These are phyloP conservation scores for Xylaria digitata DNA, from an alignment of 2,329 filamentous ascomycete genomes.

Conservation along the genomic window DNA sequence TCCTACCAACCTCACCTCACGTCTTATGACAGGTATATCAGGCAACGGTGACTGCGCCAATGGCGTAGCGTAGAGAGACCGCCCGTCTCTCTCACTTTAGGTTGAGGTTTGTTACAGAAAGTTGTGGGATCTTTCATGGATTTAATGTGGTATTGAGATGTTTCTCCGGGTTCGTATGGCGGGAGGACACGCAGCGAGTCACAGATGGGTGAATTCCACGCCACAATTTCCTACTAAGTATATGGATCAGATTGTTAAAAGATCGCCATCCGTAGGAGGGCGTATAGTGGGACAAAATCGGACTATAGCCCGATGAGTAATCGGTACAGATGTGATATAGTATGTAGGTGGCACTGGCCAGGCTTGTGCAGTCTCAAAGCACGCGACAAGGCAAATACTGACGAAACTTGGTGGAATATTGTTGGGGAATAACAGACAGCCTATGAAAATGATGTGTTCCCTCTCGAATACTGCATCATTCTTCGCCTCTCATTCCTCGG, in stretches of 20 bases:
- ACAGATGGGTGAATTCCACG: conserved; percentile 2
- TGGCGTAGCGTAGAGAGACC: conserved; percentile 6
- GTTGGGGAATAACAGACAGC: conserved; percentile 6
- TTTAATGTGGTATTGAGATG: not conserved
- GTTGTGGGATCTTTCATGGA: not conserved
- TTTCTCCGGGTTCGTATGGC: conserved; percentile 11
- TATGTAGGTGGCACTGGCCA: conserved; percentile 5
- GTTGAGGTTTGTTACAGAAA: conserved; percentile 13
- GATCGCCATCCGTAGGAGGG: not conserved
- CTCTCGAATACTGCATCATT: conserved; percentile 8
- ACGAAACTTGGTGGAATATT: conserved; percentile 31
- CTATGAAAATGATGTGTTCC: conserved; percentile 19
- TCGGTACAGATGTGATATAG: not conserved
- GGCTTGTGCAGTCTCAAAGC: conserved; percentile 15
- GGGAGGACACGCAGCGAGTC: conserved; percentile 12
- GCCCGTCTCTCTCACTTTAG: conserved; percentile 6
- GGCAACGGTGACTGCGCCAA: conserved; percentile 17
- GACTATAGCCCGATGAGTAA: not conserved
- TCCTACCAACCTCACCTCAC: conserved; percentile 25
- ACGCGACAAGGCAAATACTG: conserved; percentile 32
- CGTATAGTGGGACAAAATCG: conserved; percentile 6
- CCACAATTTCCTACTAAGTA: conserved; percentile 10
- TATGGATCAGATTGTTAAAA: not conserved
- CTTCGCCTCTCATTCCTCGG: conserved; percentile 14
- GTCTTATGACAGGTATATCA: conserved; percentile 21